Evolutionary conservation across 2,329 filamentous ascomycete species (phyloP), one percentile per base, ranked within the genome.

Genomic region (Fusarium chlamydosporum): DNA sequence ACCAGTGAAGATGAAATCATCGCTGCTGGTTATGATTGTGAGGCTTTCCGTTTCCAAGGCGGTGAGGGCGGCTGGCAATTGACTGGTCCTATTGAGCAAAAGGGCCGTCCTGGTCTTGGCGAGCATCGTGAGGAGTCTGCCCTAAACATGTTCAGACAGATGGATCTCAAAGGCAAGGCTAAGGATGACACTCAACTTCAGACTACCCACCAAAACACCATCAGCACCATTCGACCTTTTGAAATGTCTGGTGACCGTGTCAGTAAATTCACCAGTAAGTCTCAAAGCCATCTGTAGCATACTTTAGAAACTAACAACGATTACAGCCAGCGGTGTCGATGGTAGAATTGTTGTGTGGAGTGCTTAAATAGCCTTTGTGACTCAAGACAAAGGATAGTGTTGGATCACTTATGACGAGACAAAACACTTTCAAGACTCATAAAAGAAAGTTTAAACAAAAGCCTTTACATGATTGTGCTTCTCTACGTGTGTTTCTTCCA

Each of bases 91-190:
- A 83, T 98, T 65, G 94, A 97, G 82, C 83, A 84, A 48, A 94
- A 94, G 81, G 85, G 87, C 50, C 82, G 86, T 7, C 83, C 86
- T 29, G 90, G 87, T 41, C 79, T 84, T 56, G 89, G 86, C 60
- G 87, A 88, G 56, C 83, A 84, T 61, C 87, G 91, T 33, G 96
- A 98, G 81, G 96, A 98, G 79, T 96, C 92, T 70, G 96, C 96
- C 26, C 84, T 97, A 79, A 97, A 98, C 81, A 97, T 98, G 93
- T 99, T 99, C 83, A 89, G 90, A 75, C 94, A 97, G 83, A 98
- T 99, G 96, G 96, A 99, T 80, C 86, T 99, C 70, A 97, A 96
- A 86, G 96, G 96, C 67, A 97, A 97, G 82, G 84, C 86, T 57
- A 93, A 93, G 77, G 94, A 97, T 75, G 94, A 98, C 78, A 97